Conservation (phyloP, 768 basidiomycete genomes). For the Tricholoma hemisulphureum region DNA sequence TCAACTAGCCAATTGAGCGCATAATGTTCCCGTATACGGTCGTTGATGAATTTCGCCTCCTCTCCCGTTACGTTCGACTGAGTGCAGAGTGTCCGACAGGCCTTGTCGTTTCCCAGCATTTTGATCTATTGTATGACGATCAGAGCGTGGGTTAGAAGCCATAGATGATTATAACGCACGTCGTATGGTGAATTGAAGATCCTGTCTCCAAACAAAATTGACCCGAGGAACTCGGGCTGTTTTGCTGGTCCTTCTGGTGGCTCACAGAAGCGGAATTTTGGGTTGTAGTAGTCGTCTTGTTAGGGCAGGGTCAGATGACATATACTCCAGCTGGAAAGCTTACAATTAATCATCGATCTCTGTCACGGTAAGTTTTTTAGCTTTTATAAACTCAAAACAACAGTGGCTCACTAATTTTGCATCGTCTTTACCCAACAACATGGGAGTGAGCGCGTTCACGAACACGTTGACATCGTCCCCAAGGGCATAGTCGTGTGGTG, state of each 20-base stretch:
- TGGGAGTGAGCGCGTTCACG: conserved; percentile 89
- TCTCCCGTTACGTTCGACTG: conserved; percentile 53
- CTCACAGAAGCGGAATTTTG: conserved; percentile 80
- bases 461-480: conserved; percentile 78
- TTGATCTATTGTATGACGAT: conserved; percentile 51
- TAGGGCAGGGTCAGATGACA: conserved; percentile 15
- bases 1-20: conserved; percentile 94
- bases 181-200: conserved; percentile 91
- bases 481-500: conserved; percentile 75
- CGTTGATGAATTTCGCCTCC: conserved; percentile 87
- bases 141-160: neutral
- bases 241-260: conserved; percentile 71
- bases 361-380: conserved; percentile 25
- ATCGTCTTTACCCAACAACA: conserved; percentile 64
- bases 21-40: conserved; percentile 89
- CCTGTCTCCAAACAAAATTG: conserved; percentile 94
- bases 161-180: conserved; percentile 40
- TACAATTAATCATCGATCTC: conserved; percentile 93
- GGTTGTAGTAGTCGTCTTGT: conserved; percentile 91
- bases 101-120: conserved; percentile 74
- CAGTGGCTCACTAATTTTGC: conserved; percentile 66
- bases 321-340: conserved; percentile 17
- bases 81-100: conserved; percentile 76
- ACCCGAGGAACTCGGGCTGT: conserved; percentile 85
- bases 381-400: neutral